Conservation (phyloP, 257 asterid species). For the Apocynum venetum region DNA sequence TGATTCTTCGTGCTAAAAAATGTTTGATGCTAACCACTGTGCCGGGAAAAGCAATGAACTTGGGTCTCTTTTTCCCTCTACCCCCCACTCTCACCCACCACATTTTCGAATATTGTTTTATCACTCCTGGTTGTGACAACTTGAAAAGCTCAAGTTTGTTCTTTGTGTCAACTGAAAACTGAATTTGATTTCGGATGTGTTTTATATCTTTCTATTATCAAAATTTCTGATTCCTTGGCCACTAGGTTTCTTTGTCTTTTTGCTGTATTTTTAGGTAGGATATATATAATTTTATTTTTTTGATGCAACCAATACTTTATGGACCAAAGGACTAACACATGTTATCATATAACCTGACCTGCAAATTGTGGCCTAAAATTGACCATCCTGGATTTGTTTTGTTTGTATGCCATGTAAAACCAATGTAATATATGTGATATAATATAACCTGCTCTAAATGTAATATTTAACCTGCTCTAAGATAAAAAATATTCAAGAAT, state of each 20-base stretch:
- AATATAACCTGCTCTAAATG: too few species aligned
- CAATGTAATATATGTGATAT: not conserved
- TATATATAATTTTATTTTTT: not conserved
- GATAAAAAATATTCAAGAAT: too few species aligned
- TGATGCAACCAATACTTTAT: not conserved
- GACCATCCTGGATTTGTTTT: not conserved
- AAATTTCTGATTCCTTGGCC: not conserved
- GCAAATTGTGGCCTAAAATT: slow-evolving; percentile 9
- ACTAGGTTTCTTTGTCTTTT: not conserved
- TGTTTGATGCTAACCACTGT: not conserved
- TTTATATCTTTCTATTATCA: not conserved
- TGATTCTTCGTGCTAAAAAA: not conserved
- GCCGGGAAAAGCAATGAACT: not conserved
- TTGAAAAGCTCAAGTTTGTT: not conserved
- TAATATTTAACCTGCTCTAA: too few species aligned
- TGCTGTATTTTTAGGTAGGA: not conserved
- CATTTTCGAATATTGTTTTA: not conserved
- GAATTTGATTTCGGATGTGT: not conserved
- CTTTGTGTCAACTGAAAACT: not conserved
- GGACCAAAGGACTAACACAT: not conserved
- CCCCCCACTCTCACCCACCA: not conserved
- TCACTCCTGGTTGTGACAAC: not conserved
- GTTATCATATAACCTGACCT: not conserved
- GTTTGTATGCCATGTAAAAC: not conserved
- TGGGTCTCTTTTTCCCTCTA: not conserved